Evolutionary conservation across 768 basidiomycete genomes (phyloP), one percentile per base, ranked within the genome.

Genomic region (Mycena olivaceomarginata): DNA sequence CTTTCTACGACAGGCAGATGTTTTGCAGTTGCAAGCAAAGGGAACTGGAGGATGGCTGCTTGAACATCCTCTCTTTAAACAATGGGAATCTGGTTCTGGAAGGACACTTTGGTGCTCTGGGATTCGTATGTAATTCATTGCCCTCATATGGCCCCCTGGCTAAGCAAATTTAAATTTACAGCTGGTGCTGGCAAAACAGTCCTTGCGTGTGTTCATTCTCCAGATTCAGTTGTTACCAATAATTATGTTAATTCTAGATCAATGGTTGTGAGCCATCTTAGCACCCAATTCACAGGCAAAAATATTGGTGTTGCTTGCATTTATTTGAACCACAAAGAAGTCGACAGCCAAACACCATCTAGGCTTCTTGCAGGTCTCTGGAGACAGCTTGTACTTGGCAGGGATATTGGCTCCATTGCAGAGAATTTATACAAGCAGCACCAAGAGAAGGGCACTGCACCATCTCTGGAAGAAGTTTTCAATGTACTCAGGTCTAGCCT

Each of bases 41-140:
- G 31, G 31, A 31, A 31, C 31, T 31, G 31, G 31, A 31, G 31
- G 31, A 31, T 31, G 31, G 31, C 31, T 31, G 31, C 31, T 31
- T 31, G 31, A 31, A 31, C 31, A 31, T 31, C 3, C 31, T 31
- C 31, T 31, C 31, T 31, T 31, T 31, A 31, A 31, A 31, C 31
- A 31, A 3, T 31, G 31, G 31, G 31, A 31, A 31, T 31, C 31
- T 31, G 31, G 31, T 43, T 45, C 41, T 45, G n/a, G 12, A 64
- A 45, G 63, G 12, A 64, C 63, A 39, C 63, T 64, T 64, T 64
- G 40, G 63, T 64, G 63, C 63, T 41, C 11, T 64, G 63, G 63
- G 41, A 64, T 64, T 64, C 63, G 41, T 64, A 64, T 64, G 63
- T 64, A 64, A 64, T 64, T 63, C 62, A 64, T 64, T 40, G n/a